Conservation (phyloP, 2,329 filamentous ascomycete species). For the Nigrograna mackinnonii region DNA sequence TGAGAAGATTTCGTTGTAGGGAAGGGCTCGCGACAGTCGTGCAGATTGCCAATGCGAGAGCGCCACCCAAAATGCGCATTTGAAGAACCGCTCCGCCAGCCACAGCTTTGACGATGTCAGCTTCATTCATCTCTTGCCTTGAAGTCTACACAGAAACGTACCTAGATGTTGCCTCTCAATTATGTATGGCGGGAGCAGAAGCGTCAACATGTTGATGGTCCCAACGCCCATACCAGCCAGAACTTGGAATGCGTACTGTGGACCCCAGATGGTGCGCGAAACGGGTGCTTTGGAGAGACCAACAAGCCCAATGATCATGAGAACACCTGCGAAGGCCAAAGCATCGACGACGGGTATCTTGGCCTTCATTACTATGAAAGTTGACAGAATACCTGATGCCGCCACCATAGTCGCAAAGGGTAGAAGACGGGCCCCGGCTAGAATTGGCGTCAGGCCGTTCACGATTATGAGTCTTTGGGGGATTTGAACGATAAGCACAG, state of each 20-base stretch:
- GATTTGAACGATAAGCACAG: too few relatives aligned
- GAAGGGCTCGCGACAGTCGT: constrained; percentile 2
- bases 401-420: constrained; percentile 3
- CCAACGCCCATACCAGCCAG: constrained; percentile 3
- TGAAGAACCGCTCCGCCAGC: too few relatives aligned
- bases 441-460: constrained; percentile 1
- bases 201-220: constrained; percentile 1
- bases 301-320: constrained; percentile 2
- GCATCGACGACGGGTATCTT: constrained; percentile 4
- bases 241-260: constrained; percentile 5
- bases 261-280: background rate
- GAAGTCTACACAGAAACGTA: background rate
- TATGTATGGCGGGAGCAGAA: constrained; percentile 4
- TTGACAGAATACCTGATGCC: background rate
- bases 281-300: constrained; percentile 2
- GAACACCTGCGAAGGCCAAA: constrained; percentile 1
- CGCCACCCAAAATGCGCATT: constrained; percentile 3
- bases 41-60: constrained; percentile 3
- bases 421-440: constrained; percentile 3
- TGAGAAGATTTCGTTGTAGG: constrained; percentile 2
- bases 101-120: too few relatives aligned
- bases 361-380: constrained; percentile 1
- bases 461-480: too few relatives aligned
- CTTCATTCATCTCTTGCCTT: too few relatives aligned
- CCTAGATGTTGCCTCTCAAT: constrained; percentile 4